Conservation (phyloP, 2,329 filamentous ascomycete genomes). For the Septoria linicola region DNA sequence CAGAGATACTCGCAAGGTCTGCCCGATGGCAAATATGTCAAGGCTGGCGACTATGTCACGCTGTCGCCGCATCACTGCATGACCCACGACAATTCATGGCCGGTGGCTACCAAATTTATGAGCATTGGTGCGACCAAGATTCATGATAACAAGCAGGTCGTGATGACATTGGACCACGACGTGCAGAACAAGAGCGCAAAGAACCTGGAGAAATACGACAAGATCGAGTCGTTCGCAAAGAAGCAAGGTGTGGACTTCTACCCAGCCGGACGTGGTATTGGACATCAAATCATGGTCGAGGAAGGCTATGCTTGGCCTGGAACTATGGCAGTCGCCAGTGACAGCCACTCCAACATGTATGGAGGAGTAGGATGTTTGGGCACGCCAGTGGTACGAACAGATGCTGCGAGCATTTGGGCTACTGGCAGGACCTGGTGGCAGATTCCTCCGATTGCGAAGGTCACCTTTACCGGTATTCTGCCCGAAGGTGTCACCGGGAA, state of each 20-base stretch:
- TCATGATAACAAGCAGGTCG: conserved; percentile 69
- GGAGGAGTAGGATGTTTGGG: conserved; percentile 75
- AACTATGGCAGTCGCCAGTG: conserved; percentile 75
- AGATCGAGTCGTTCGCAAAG: conserved; percentile 79
- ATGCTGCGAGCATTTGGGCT: conserved; percentile 82
- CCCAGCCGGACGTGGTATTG: conserved; percentile 75
- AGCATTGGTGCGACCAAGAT: conserved; percentile 75
- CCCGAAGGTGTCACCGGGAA: conserved; percentile 84
- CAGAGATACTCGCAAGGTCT: conserved; percentile 78
- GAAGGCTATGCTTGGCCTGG: conserved; percentile 83
- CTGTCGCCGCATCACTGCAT: conserved; percentile 72
- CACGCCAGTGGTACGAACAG: conserved; percentile 80
- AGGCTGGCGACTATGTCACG: conserved; percentile 79
- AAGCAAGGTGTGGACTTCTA: conserved; percentile 77
- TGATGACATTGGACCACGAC: conserved; percentile 85
- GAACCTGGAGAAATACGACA: conserved; percentile 78
- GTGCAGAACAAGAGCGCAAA: conserved; percentile 77
- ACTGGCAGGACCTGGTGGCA: conserved; percentile 86
- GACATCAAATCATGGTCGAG: conserved; percentile 90
- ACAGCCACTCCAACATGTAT: conserved; percentile 80
- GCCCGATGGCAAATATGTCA: conserved; percentile 70
- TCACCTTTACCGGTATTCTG: conserved; percentile 72
- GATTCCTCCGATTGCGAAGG: conserved; percentile 76
- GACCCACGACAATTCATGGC: conserved; percentile 84
- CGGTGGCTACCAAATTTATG: conserved; percentile 76